Base-by-base conservation (phyloP, 2,329 filamentous ascomycete genomes). In the Lasiodiplodia hormozganensis region DNA sequence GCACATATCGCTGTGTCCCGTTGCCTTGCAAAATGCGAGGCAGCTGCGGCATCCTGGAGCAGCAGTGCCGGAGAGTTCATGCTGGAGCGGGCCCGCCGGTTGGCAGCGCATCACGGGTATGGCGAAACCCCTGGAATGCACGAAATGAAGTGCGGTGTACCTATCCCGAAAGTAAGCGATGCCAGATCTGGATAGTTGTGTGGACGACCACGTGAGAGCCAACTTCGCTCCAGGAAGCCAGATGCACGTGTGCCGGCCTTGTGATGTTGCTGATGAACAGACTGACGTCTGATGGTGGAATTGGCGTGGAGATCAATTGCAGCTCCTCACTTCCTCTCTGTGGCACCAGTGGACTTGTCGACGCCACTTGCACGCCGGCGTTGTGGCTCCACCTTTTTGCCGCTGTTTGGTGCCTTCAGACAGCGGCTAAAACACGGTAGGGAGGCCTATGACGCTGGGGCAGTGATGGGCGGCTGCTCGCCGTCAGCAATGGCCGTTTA, bases 311-410 rank as follows among this genome's bases (percentile, higher is more conserved):
- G 60, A 64, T 64, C 60, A 52, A 28, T 38, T 28, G 60, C 43
- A 52, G 43, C 60, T 64, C 60, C 60, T 64, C 60, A 64, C 60
- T 64, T 64, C 43, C 60, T 52, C n/a, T 52, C 31, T 38, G 60
- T 64, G 47, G 18, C 60, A 64, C 60, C 60, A 23, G 36, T 23
- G 21, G 28, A 47, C 18, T 47, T 52, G 43, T 31, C 47, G 60
- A 64, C 60, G 60, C 60, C 60, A 52, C 60, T 31, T 52, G 43
- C 43, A 64, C 60, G 31, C 18, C 47, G 43, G 21, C 31, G 47
- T 40, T 62, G 58, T 28, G 38, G 58, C 58, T 38, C 60, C 60
- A 64, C 60, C 36, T 38, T 52, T 52, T 38, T 52, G 60, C 18
- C 60, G 60, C 60, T 64, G 60, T 52, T 64, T 64, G 28, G 60